Conservation (phyloP, 192 early-diverging fungal genomes). For the Jimgerdemannia flammicorona region DNA sequence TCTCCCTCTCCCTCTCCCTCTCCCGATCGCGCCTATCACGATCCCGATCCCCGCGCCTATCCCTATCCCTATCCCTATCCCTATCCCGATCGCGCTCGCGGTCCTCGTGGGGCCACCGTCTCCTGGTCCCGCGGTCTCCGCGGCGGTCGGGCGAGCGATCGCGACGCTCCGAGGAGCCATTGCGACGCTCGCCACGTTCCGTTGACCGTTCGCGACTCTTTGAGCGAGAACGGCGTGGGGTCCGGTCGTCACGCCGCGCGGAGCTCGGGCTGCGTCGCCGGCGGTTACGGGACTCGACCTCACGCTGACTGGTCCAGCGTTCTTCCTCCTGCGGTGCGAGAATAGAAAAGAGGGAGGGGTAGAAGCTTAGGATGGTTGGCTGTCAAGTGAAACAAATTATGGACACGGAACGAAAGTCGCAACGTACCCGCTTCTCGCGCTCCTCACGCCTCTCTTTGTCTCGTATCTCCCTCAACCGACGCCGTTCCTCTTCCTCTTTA, state of each 20-base stretch:
- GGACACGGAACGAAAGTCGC: no score
- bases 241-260: neutral
- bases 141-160: neutral
- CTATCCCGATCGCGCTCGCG: neutral
- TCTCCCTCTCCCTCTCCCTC: neutral
- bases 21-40: neutral
- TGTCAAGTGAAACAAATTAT: no score
- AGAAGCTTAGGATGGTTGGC: no score
- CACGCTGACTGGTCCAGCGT: neutral
- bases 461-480: neutral
- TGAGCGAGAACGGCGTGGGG: neutral
- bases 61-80: neutral
- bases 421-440: neutral
- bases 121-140: neutral
- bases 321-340: neutral
- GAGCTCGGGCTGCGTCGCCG: neutral
- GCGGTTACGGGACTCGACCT: neutral
- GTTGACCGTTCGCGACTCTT: neutral
- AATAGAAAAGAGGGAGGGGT: neutral
- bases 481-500: slow-evolving; percentile 29
- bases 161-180: neutral
- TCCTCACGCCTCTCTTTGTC: neutral
- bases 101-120: neutral
- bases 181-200: neutral
- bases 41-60: neutral